phyloP scores from a whole-genome alignment of 108 stramenopile genomes.

The Phaeodactylum tricornutum region DNA sequence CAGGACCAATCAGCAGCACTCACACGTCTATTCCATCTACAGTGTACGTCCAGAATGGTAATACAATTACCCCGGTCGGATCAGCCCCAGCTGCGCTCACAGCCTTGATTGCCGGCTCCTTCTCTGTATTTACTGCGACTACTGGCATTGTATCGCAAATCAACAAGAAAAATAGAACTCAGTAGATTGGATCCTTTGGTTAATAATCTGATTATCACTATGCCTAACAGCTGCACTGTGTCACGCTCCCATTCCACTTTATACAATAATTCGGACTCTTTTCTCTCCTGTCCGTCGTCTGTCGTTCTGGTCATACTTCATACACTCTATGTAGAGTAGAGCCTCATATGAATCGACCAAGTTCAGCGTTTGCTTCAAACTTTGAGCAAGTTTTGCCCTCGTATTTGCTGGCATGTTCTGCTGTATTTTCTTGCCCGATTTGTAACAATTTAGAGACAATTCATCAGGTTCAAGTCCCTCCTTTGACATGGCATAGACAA shows the following conservation, averaged over 20 bases:
- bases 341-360: conserved; percentile 39
- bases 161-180: too few species aligned
- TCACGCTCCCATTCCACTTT: not conserved
- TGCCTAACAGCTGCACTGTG: too few species aligned
- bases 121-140: too few species aligned
- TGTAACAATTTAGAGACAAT: conserved; percentile 42
- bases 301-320: conserved; percentile 53
- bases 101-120: too few species aligned
- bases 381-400: conserved; percentile 17
- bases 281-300: conserved; percentile 44
- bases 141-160: too few species aligned
- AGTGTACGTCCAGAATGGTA: too few species aligned
- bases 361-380: not conserved
- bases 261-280: conserved; percentile 69
- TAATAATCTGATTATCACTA: too few species aligned
- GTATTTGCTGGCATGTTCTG: not conserved
- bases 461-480: conserved; percentile 56
- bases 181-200: too few species aligned
- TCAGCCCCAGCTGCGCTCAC: too few species aligned
- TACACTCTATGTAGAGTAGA: conserved; percentile 61
- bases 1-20: too few species aligned
- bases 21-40: too few species aligned
- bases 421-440: conserved; percentile 38
- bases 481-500: conserved; percentile 65
- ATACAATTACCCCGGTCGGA: too few species aligned